Evolutionary conservation across 177 flowering plant species (phyloP), one percentile per base, ranked within the genome.

Genomic region (Vitis hybrid): DNA sequence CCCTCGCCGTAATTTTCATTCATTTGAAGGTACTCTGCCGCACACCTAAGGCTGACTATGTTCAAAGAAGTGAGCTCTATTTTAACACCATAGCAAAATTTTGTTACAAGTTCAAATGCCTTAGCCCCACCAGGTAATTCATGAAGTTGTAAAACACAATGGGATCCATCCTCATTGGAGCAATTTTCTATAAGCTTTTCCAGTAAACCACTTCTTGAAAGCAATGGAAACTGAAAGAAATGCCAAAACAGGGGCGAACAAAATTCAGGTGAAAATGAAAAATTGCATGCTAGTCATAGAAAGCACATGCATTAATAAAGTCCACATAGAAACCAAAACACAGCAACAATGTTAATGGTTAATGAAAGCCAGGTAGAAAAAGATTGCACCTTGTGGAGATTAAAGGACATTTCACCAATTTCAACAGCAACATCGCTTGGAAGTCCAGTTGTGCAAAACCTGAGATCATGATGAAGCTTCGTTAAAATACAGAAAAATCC

Each of bases 1-100:
- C 80, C 88, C 74, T 89, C 87, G 49, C 87, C 94, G 69, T 79
- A 84, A 2, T 84, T 82, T 66, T 89, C 92, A 26, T 62, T 85
- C 97, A 91, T 89, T 16, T 70, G 79, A 13, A 91, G 90, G 68
- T 85, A 85, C 69, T 91, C 92, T 7, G 97, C 82, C 10, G 94
- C 97, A 76, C 92, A 88, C 58, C 91, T 77, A 39, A 89, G 80
- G 66, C 74, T 55, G 19, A 91, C 92, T 11, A 84, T 83, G 66
- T 87, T 89, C 53, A 70, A 61, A 9, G 91, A 69, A 7, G 83
- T 89, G 65, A 89, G 79, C 68, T 91, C 97, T 34, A 84, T 73
- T 77, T 81, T 87, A 13, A 87, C 84, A 55, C 83, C 92, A 60
- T 90, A 90, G 70, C 90, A 90, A 67, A 90, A 90, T 59, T 89